Evolutionary conservation across 495 filamentous ascomycete genomes (phyloP).

Genomic region (Penicillium argentinense): DNA sequence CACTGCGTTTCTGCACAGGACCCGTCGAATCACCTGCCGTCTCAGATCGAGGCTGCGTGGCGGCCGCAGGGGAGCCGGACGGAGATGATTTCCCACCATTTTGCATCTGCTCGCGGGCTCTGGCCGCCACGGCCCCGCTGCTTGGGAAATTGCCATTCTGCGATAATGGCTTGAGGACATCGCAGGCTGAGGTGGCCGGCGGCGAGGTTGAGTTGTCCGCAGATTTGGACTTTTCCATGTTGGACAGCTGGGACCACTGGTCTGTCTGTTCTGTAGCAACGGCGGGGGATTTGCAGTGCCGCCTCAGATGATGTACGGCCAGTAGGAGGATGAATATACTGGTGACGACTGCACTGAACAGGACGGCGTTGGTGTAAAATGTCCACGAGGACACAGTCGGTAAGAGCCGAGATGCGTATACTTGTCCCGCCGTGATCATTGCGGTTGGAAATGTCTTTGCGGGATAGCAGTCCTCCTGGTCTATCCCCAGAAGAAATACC

Average conservation of each 20-base stretch:
- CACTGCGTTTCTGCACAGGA: constrained; percentile 24
- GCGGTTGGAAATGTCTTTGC: too few relatives aligned
- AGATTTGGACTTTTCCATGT: constrained; percentile 20
- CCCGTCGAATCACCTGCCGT: not conserved
- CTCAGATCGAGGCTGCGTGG: not conserved
- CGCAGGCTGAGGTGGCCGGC: constrained; percentile 30
- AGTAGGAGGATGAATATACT: not conserved
- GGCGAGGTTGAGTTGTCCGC: constrained; percentile 3
- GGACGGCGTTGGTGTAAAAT: not conserved
- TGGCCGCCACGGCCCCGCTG: constrained; percentile 27
- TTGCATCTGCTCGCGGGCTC: constrained; percentile 15
- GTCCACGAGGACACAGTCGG: not conserved
- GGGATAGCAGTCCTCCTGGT: too few relatives aligned
- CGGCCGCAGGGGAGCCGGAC: not conserved
- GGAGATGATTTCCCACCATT: constrained; percentile 7
- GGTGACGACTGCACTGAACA: not conserved
- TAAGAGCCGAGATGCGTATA: constrained; percentile 3
- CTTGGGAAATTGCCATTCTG: constrained; percentile 29
- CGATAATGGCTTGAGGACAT: constrained; percentile 39
- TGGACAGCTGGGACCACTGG: constrained; percentile 3
- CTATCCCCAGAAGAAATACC: too few relatives aligned
- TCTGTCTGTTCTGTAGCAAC: too few relatives aligned
- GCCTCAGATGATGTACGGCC: not conserved
- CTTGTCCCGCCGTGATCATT: constrained; percentile 1
- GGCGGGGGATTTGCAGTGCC: not conserved